These are phyloP conservation scores for Talaromyces wortmannii DNA, from an alignment of 495 filamentous ascomycete species.

Conservation along the genomic window DNA sequence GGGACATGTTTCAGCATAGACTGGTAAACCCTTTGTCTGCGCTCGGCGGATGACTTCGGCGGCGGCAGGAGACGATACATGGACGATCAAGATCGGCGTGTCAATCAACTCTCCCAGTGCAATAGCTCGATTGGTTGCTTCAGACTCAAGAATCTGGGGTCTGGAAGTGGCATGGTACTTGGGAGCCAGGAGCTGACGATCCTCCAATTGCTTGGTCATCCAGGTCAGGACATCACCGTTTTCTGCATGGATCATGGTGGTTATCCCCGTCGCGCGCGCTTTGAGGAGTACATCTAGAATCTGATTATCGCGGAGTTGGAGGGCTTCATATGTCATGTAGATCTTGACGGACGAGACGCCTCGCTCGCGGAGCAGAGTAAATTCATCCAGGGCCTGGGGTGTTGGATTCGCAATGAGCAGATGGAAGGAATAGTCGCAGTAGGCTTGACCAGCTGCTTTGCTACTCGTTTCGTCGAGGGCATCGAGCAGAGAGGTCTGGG, in stretches of 20 bases:
- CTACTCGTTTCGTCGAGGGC: constrained; percentile 41
- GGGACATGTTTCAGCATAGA: constrained; percentile 60
- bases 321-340: constrained; percentile 57
- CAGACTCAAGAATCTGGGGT: constrained; percentile 48
- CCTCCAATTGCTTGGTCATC: constrained; percentile 41
- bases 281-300: constrained; percentile 48
- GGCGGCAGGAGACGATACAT: constrained; percentile 46
- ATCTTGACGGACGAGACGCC: constrained; percentile 54
- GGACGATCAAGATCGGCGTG: constrained; percentile 51
- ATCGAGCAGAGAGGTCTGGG: constrained; percentile 37
- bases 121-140: constrained; percentile 54
- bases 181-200: constrained; percentile 35
- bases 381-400: constrained; percentile 31
- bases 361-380: constrained; percentile 33
- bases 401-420: constrained; percentile 49
- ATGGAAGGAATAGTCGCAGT: constrained; percentile 58
- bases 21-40: constrained; percentile 46
- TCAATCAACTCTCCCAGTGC: constrained; percentile 46
- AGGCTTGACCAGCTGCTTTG: constrained; percentile 37
- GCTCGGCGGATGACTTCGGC: constrained; percentile 46
- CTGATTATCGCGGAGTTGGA: constrained; percentile 48
- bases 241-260: constrained; percentile 58
- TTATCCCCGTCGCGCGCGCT: constrained; percentile 38
- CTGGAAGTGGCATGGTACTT: constrained; percentile 48
- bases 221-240: constrained; percentile 48